Evolutionary conservation across 345 rosid genomes (phyloP).

Genomic region (Geranium rotundifolium): DNA sequence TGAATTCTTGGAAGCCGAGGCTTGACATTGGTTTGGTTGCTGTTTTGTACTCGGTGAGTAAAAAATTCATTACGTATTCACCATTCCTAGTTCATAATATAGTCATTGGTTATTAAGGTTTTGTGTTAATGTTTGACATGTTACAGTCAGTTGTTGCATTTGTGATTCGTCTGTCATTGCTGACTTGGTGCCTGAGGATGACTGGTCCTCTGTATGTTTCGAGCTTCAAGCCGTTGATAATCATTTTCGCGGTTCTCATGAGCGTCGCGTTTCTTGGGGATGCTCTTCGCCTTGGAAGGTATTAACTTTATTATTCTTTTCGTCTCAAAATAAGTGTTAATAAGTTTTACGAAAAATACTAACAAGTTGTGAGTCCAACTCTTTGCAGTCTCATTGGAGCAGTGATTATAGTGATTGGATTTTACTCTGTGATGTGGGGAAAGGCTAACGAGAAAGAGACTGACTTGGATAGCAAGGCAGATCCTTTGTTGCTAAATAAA

Average conservation of each 20-base stretch:
- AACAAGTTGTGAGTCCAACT: too few species aligned
- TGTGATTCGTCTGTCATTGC: conserved; percentile 2
- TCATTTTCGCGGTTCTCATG: conserved; percentile 4
- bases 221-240: conserved; percentile 11
- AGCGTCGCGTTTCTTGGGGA: conserved; percentile 12
- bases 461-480: neutral
- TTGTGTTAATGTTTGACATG: neutral
- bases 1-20: conserved; percentile 29
- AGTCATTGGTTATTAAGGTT: neutral
- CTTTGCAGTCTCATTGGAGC: conserved; percentile 17
- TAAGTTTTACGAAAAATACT: too few species aligned
- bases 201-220: conserved; percentile 11
- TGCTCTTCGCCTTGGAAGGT: conserved; percentile 13
- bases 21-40: conserved; percentile 17
- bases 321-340: neutral
- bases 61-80: neutral
- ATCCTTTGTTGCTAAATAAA: too few species aligned
- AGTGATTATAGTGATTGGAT: conserved; percentile 10
- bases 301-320: too few species aligned
- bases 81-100: neutral
- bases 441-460: conserved; percentile 10
- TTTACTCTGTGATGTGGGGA: conserved; percentile 15
- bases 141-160: conserved; percentile 7
- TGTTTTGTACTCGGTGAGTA: conserved; percentile 19
- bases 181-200: conserved; percentile 6